Evolutionary conservation across 1,284 basidiomycete species (phyloP).

Genomic region (Ganoderma leucocontextum): DNA sequence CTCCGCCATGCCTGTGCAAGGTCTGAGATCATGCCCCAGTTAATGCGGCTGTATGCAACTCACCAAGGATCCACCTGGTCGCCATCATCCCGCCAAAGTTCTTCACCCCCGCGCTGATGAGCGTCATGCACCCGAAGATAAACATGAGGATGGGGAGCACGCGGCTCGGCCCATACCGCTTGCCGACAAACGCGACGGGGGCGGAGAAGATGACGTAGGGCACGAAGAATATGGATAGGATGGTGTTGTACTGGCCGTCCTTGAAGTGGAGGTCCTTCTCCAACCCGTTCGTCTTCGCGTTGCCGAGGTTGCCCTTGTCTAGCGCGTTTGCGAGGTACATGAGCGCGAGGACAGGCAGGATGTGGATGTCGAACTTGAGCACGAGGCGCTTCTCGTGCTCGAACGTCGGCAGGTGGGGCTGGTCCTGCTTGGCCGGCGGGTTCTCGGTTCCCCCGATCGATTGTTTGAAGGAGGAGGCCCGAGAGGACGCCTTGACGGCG

Average conservation of each 20-base stretch:
- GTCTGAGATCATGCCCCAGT: slow-evolving; percentile 31
- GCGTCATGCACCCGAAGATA: slow-evolving; percentile 50
- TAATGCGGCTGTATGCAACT: background rate
- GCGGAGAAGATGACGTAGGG: slow-evolving; percentile 47
- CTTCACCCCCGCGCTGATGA: slow-evolving; percentile 47
- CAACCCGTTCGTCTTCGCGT: slow-evolving; percentile 59
- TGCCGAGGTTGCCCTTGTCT: slow-evolving; percentile 63
- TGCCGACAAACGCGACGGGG: slow-evolving; percentile 50
- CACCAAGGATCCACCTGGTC: slow-evolving; percentile 41
- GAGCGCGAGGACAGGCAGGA: slow-evolving; percentile 26
- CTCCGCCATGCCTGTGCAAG: slow-evolving; percentile 50
- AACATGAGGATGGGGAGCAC: slow-evolving; percentile 48
- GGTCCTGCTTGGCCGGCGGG: background rate
- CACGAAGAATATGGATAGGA: slow-evolving; percentile 49
- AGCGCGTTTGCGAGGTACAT: slow-evolving; percentile 61
- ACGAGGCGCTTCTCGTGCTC: slow-evolving; percentile 21
- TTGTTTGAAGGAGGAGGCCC: slow-evolving; percentile 12
- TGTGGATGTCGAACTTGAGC: slow-evolving; percentile 24
- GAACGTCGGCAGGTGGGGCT: slow-evolving; percentile 14
- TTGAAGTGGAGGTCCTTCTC: slow-evolving; percentile 37
- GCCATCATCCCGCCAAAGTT: slow-evolving; percentile 32
- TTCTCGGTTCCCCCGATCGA: slow-evolving; percentile 2
- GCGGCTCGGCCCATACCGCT: slow-evolving; percentile 46
- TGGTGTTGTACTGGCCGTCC: slow-evolving; percentile 43
- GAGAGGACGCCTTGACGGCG: slow-evolving; percentile 14